Base-by-base conservation (phyloP, 2,329 filamentous ascomycete genomes). In the Penicillium sclerotigenum region DNA sequence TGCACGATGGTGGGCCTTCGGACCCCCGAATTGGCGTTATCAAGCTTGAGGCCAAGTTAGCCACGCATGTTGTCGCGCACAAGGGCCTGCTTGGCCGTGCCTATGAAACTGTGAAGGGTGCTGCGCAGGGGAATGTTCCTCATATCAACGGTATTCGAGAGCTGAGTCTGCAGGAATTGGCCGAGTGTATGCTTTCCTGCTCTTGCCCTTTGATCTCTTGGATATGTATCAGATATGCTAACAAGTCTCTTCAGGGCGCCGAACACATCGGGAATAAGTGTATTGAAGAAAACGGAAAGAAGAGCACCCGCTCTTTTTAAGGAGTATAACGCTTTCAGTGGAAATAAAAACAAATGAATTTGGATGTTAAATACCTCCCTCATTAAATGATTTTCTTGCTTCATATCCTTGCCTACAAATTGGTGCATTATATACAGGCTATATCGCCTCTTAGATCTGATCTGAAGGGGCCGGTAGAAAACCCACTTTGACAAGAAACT, bases 11-110 rank as follows among this genome's bases (percentile, higher is more conserved):
- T 26, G 87, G 88, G 1, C 86, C 87, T 59, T 83, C 90, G 1
- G 91, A 96, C 68, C 91, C 91, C 13, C 82, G 91, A 22, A 90
- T 96, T 62, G 89, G 85, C 37, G 75, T 96, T 60, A 96, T 96
- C 66, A 86, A 85, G 54, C 86, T 96, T 59, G 86, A 86, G 77
- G 82, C 87, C 16, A 80, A 81, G 63, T 88, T 88, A 1, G 87
- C 85, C 1, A 90, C 89, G 4, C 94, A 94, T 68, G 83, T 87
- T 5, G 73, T 90, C 37, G 79, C 80, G 26, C 78, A 80, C 57
- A 86, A 84, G 71, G 88, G 84, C 45, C 70, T 87, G 1, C 55
- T 94, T 14, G 82, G 85, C 6, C 80, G 85, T 22, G 81, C 83
- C 2, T 79, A 86, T 10, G 88, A 95, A 71, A 77, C 93, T 34